Conservation (phyloP, 2,329 filamentous ascomycete genomes). For the Geosmithia flava region DNA sequence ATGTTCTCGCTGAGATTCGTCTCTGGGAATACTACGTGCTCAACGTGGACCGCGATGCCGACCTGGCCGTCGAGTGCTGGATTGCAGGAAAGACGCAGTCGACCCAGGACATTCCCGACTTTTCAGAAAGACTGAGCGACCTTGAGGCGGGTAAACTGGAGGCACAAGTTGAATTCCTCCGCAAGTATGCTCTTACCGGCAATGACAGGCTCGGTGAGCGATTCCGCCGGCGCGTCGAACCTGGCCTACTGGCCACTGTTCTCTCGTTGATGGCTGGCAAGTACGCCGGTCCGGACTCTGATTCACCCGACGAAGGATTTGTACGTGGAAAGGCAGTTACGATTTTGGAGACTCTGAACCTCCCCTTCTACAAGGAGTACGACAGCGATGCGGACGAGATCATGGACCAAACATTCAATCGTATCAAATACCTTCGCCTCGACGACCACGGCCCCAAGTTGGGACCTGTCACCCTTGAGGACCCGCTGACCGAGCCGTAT, state of each 20-base stretch:
- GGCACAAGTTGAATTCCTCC: constrained; percentile 49
- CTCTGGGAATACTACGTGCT: constrained; percentile 93
- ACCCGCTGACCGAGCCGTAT: constrained; percentile 83
- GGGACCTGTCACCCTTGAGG: constrained; percentile 64
- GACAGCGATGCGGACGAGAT: constrained; percentile 73
- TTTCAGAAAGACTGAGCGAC: constrained; percentile 28
- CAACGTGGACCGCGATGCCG: constrained; percentile 61
- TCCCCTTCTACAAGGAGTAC: constrained; percentile 86
- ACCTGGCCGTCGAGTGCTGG: constrained; percentile 63
- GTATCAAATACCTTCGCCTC: constrained; percentile 89
- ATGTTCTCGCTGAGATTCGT: constrained; percentile 64
- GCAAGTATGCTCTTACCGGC: constrained; percentile 56
- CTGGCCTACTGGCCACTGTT: constrained; percentile 52
- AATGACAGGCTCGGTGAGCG: constrained; percentile 68
- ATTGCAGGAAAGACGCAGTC: constrained; percentile 42
- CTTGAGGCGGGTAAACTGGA: constrained; percentile 27
- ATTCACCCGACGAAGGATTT: constrained; percentile 33
- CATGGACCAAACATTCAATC: constrained; percentile 82
- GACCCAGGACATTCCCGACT: constrained; percentile 27
- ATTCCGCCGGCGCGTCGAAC: constrained; percentile 59
- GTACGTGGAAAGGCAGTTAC: constrained; percentile 42
- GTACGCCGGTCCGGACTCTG: constrained; percentile 36
- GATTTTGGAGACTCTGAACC: constrained; percentile 73
- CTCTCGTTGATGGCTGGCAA: constrained; percentile 38
- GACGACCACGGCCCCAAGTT: constrained; percentile 83